Conservation (phyloP, 305 asterid genomes). For the Fraxinus platypoda region DNA sequence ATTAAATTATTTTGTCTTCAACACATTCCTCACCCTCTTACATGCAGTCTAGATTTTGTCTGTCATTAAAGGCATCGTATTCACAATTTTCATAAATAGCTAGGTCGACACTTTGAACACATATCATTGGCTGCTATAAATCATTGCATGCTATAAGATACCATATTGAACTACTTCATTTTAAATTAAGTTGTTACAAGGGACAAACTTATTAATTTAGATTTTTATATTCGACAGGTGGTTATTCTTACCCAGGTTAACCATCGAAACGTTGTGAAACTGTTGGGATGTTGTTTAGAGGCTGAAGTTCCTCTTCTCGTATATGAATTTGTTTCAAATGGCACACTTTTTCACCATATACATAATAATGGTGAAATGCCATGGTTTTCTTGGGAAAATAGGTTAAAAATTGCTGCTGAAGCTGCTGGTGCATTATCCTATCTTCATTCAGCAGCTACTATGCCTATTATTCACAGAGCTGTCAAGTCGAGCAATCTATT, state of each 20-base stretch:
- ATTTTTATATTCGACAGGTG: conserved; percentile 13
- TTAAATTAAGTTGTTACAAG: not conserved
- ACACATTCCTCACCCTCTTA: not conserved
- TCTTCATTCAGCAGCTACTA: conserved; percentile 46
- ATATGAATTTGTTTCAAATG: conserved; percentile 43
- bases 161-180: not conserved
- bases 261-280: conserved; percentile 49
- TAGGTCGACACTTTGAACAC: not conserved
- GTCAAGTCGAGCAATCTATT: conserved; percentile 52
- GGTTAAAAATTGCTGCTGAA: conserved; percentile 40
- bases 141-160: not conserved
- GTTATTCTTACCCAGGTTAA: conserved; percentile 51
- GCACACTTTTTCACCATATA: conserved; percentile 41
- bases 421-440: conserved; percentile 47
- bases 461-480: conserved; percentile 48
- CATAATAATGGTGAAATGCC: conserved; percentile 27
- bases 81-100: not conserved
- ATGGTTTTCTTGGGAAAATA: conserved; percentile 55
- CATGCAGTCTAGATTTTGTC: not conserved
- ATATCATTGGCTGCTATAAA: not conserved
- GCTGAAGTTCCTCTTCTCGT: conserved; percentile 50
- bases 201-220: not conserved
- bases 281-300: conserved; percentile 51
- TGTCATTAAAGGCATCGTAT: not conserved
- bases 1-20: not conserved